Evolutionary conservation across 2,329 filamentous ascomycete genomes (phyloP), one percentile per base, ranked within the genome.

Genomic region (Penicillium sp.): DNA sequence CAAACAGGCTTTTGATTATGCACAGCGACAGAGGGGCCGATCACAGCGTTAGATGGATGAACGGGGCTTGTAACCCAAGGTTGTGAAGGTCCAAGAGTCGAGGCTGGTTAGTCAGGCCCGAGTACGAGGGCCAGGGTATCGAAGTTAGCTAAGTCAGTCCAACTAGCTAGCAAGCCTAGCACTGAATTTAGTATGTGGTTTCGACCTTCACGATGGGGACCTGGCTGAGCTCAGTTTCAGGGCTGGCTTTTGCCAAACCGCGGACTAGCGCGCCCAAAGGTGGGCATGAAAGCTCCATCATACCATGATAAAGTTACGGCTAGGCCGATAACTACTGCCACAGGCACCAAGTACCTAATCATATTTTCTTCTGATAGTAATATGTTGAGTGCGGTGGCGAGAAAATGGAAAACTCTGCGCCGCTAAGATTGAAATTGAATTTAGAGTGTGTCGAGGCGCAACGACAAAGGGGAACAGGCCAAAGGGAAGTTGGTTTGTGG

Each of bases 361-460:
- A 30, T 44, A 55, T 55, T 22, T 22, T 8, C n/a, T n/a, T n/a
- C n/a, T 26, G 51, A 54, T 42, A 42, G 51, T 24, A 17, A 33
- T 33, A 2, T 42, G 56, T 58, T 38, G 53, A 19, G 35, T 33
- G 30, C 12, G 58, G 65, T 68, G 66, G 66, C 66, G 51, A 68
- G 45, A 26, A 33, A 62, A 60, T 26, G 47, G 49, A 68, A 68
- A 66, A 63, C 56, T 65, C 63, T 65, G 62, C 61, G 37, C 49
- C 61, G 64, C 62, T 62, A 64, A 64, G 60, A 55, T 40, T 28
- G 38, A 33, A 55, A 42, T 42, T 28, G 45, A 49, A 58, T 58
- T 56, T 55, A 51, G 50, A 53, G 28, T 35, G 50, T 37, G 50
- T 53, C 10, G 50, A 35, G 50, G 30, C 35, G 35, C 35, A 51